phyloP scores from a whole-genome alignment of 805 yeast genomes.

The Metahyphopichia silvanorum region DNA sequence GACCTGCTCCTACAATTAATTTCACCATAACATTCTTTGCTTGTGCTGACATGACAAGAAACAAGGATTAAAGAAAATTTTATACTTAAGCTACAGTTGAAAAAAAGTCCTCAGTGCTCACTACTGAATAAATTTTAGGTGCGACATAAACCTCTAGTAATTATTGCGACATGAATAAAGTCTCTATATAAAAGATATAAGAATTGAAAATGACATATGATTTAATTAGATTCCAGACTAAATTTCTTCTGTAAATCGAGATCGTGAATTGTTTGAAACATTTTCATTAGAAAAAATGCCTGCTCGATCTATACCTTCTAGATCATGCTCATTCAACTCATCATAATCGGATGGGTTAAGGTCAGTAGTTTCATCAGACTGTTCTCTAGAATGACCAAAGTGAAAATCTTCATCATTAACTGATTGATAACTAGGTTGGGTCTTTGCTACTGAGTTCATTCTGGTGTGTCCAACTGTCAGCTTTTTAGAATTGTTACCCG shows the following conservation, averaged over 20 bases:
- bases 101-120: too few species aligned
- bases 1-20: slow-evolving; percentile 93
- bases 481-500: slow-evolving; percentile 13
- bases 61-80: too few species aligned
- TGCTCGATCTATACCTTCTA: slow-evolving; percentile 7
- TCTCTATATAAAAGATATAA: too few species aligned
- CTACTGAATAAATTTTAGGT: too few species aligned
- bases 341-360: slow-evolving; percentile 18
- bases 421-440: too few species aligned
- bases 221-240: too few species aligned
- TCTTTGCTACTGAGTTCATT: slow-evolving; percentile 24
- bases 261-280: slow-evolving; percentile 14
- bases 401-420: slow-evolving; percentile 9
- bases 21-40: slow-evolving; percentile 72
- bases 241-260: slow-evolving; percentile 17
- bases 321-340: slow-evolving; percentile 10
- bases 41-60: slow-evolving; percentile 21
- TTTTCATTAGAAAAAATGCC: slow-evolving; percentile 8
- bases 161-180: too few species aligned
- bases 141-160: too few species aligned
- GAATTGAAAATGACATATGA: too few species aligned
- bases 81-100: too few species aligned
- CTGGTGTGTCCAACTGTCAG: too few species aligned
- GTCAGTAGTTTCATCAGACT: slow-evolving; percentile 5
- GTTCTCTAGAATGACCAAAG: slow-evolving; percentile 7